phyloP scores from a whole-genome alignment of 2,329 filamentous ascomycete genomes.

The Paecilomyces dactylethromorphus region DNA sequence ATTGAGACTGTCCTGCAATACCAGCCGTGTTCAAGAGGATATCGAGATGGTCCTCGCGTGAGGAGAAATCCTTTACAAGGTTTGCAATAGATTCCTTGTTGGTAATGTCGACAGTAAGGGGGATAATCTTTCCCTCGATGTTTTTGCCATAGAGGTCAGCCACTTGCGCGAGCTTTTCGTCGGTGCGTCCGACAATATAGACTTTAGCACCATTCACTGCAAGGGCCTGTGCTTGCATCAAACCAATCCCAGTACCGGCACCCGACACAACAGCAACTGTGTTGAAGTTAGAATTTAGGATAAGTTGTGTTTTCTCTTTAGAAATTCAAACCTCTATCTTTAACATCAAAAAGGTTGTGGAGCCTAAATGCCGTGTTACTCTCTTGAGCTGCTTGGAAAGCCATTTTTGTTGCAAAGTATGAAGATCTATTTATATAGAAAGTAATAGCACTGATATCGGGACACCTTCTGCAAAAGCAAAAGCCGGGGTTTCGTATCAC shows the following conservation, averaged over 20 bases:
- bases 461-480: too few relatives aligned
- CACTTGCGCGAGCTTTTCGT: constrained; percentile 29
- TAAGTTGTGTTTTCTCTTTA: not conserved
- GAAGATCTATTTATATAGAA: not conserved
- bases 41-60: constrained; percentile 59
- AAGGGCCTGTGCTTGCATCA: constrained; percentile 56
- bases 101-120: constrained; percentile 56
- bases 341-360: not conserved
- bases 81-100: constrained; percentile 55
- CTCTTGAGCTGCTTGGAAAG: not conserved
- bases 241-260: constrained; percentile 57
- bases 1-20: constrained; percentile 47
- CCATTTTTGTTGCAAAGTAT: not conserved
- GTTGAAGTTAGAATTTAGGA: not conserved
- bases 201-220: constrained; percentile 56
- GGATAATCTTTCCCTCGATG: constrained; percentile 53
- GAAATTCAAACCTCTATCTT: not conserved
- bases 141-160: constrained; percentile 36
- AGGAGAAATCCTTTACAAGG: constrained; percentile 51
- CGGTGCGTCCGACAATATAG: constrained; percentile 52
- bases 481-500: too few relatives aligned
- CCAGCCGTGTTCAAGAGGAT: constrained; percentile 67
- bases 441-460: too few relatives aligned
- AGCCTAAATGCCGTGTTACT: not conserved
- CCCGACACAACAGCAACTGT: constrained; percentile 46